A percentile compares a stretch with the other conserved stretches of the same genome.
Conservation (phyloP, 2,329 filamentous ascomycete genomes). For the Karstenula rhodostoma region DNA sequence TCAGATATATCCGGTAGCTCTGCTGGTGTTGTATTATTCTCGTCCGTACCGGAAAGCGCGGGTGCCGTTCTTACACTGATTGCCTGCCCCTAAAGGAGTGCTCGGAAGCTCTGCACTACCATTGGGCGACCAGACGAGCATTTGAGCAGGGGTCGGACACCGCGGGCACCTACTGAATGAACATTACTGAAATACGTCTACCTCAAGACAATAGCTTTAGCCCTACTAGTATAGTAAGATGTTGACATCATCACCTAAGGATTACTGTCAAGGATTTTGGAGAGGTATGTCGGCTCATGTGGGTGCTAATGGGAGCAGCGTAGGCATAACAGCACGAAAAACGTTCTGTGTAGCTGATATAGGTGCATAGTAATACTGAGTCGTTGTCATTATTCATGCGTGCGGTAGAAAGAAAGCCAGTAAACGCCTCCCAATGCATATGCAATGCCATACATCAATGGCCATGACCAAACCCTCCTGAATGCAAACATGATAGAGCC, state of each 20-base stretch:
- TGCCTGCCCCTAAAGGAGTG: not conserved
- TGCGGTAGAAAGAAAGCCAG: not conserved
- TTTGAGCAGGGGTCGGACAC: slow-evolving; percentile 1
- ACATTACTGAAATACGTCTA: not conserved
- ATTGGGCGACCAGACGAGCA: not conserved
- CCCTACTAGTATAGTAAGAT: too few species aligned
- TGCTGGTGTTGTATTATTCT: not conserved
- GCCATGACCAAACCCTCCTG: not conserved
- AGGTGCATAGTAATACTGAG: not conserved
- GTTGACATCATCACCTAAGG: too few species aligned
- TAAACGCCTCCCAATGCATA: not conserved
- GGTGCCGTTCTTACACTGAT: slow-evolving; percentile 10
- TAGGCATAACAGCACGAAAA: not conserved
- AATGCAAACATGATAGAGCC: not conserved
- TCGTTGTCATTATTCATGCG: not conserved
- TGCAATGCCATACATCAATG: not conserved
- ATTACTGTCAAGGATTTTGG: too few species aligned
- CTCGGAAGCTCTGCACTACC: not conserved
- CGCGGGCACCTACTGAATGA: not conserved
- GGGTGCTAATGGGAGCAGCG: too few species aligned
- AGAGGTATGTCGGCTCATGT: too few species aligned
- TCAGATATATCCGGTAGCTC: not conserved
- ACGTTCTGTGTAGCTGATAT: not conserved
- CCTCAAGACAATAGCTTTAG: too few species aligned
- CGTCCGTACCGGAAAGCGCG: slow-evolving; percentile 9